phyloP scores from a whole-genome alignment of 768 basidiomycete species.

The Podaxis pistillaris region DNA sequence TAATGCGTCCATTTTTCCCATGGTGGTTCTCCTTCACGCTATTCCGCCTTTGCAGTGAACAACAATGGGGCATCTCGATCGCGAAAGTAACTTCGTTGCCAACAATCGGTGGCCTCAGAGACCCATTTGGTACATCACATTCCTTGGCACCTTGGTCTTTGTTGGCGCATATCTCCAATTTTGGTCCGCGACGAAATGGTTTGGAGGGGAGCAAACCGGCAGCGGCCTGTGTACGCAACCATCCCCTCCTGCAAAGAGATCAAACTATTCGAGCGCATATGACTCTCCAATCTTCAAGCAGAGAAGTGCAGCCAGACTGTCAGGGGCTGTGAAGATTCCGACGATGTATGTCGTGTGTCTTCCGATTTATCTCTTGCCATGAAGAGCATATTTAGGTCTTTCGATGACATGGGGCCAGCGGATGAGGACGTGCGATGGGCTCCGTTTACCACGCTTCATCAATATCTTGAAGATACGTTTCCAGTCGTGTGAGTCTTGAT shows the following conservation, averaged over 20 bases:
- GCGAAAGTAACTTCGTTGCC: not conserved
- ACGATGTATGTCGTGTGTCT: slow-evolving; percentile 22
- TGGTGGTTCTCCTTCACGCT: not conserved
- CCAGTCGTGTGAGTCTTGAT: slow-evolving; percentile 24
- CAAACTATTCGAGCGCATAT: slow-evolving; percentile 22
- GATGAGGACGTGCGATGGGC: slow-evolving; percentile 26
- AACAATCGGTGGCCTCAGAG: not conserved
- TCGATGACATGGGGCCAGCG: slow-evolving; percentile 29
- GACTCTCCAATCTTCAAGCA: slow-evolving; percentile 22
- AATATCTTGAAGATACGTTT: slow-evolving; percentile 25
- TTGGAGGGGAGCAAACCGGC: not conserved
- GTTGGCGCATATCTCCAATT: slow-evolving; percentile 1
- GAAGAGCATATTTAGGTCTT: slow-evolving; percentile 20
- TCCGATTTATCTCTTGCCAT: not conserved
- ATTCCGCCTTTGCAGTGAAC: not conserved
- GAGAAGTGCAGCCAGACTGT: slow-evolving; percentile 20
- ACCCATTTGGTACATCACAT: not conserved
- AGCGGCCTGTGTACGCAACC: slow-evolving; percentile 21
- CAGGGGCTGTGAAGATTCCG: slow-evolving; percentile 28
- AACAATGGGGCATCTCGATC: not conserved
- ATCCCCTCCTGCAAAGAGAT: slow-evolving; percentile 18
- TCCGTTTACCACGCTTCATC: slow-evolving; percentile 25
- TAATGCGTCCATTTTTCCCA: not conserved
- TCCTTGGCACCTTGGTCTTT: not conserved
- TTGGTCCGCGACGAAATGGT: not conserved